Base-by-base conservation (phyloP, 345 rosid species). In the Lepidium aucheri region DNA sequence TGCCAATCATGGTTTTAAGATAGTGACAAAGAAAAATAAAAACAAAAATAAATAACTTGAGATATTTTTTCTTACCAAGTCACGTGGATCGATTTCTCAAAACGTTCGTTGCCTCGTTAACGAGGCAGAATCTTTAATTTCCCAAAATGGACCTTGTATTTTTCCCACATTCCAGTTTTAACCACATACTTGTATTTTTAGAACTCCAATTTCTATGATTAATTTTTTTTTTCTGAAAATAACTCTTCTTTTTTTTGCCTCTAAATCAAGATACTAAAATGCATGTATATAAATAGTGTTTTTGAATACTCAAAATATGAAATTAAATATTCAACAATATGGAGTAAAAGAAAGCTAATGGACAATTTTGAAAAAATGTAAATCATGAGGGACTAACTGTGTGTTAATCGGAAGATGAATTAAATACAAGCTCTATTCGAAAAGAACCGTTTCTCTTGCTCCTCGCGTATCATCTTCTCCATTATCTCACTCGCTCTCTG, bases 51-150 rank as follows among this genome's bases (percentile, higher is more conserved):
- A n/a, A n/a, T n/a, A n/a, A 2, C 0, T 12, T 14, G 20, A 39
- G 13, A 58, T 38, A 0, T 26, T 5, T 18, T 30, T 51, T 33
- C 26, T 62, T 12, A 45, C 64, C 58, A 54, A 36, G 65, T 49
- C 70, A 72, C 76, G 59, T 72, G 70, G 45, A 72, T 26, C 42
- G 34, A 53, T 62, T 28, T 24, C 46, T 17, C 33, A 16, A 70
- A 63, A 38, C 75, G 58, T 55, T 63, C 75, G 56, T 43, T 42
- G 53, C 67, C 66, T 69, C 61, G 54, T 53, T 4, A 34, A 24
- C 74, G 74, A 62, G 47, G 49, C 50, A 53, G 20, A 43, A 61
- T 53, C 63, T 53, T 44, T 44, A 16, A 30, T 62, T 70, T n/a
- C 24, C 32, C 14, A n/a, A 39, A n/a, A 8, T 55, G 43, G 75